Conservation (phyloP, 2,329 filamentous ascomycete genomes). For the Aspergillus ibericus region DNA sequence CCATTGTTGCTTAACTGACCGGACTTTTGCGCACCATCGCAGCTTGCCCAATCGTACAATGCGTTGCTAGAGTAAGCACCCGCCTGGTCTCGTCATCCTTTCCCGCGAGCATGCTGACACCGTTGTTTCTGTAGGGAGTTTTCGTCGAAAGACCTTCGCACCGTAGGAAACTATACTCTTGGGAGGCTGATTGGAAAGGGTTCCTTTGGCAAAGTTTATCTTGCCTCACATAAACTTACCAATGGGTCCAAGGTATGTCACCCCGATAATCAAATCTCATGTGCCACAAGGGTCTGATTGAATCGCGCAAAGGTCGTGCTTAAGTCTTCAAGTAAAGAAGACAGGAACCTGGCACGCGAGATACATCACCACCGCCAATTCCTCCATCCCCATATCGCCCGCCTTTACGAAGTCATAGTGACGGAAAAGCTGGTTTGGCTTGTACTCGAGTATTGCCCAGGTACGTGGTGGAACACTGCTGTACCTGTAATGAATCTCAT, state of each 20-base stretch:
- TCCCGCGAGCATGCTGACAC: neutral
- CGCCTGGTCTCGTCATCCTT: neutral
- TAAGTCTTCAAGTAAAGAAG: slow-evolving; percentile 95
- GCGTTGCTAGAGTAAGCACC: slow-evolving; percentile 82
- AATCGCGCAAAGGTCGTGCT: slow-evolving; percentile 75
- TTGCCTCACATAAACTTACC: slow-evolving; percentile 93
- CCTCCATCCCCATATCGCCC: slow-evolving; percentile 92
- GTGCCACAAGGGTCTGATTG: neutral
- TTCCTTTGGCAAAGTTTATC: slow-evolving; percentile 97
- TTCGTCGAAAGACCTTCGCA: slow-evolving; percentile 82
- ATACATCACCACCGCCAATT: slow-evolving; percentile 99
- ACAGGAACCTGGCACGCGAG: slow-evolving; percentile 91
- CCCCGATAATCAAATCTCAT: neutral
- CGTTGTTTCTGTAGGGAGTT: slow-evolving; percentile 69
- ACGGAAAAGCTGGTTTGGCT: slow-evolving; percentile 95
- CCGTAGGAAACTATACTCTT: slow-evolving; percentile 91
- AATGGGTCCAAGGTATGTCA: slow-evolving; percentile 88
- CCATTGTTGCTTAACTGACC: neutral
- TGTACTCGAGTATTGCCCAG: slow-evolving; percentile 92
- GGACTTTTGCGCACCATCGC: slow-evolving; percentile 19
- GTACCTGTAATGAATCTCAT: slow-evolving; percentile 11
- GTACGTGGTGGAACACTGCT: slow-evolving; percentile 48
- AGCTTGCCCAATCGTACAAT: slow-evolving; percentile 97
- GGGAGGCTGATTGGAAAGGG: slow-evolving; percentile 94
- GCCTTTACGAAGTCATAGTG: slow-evolving; percentile 96